phyloP scores from a whole-genome alignment of 2,329 filamentous ascomycete species.

The Pseudogymnoascus sp. region DNA sequence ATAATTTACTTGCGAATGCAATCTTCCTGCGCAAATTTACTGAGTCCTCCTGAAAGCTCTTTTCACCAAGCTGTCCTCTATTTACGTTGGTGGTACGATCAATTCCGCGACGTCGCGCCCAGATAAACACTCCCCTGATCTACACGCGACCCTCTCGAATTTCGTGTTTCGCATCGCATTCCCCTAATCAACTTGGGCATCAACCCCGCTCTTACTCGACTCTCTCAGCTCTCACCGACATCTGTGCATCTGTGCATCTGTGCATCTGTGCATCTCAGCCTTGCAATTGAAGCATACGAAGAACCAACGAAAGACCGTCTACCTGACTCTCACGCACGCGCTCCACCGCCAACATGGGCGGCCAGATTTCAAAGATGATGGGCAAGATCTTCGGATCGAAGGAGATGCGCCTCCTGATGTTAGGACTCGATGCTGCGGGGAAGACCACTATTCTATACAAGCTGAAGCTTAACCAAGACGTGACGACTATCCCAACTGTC shows the following conservation, averaged over 20 bases:
- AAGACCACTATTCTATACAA: slow-evolving; percentile 99
- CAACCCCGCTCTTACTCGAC: slow-evolving; percentile 3
- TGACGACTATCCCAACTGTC: slow-evolving; percentile 96
- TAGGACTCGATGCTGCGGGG: slow-evolving; percentile 93
- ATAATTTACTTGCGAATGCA: slow-evolving; percentile 6
- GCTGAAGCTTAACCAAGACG: slow-evolving; percentile 95
- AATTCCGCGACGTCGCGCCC: background rate
- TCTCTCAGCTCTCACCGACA: background rate
- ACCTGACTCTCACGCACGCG: background rate
- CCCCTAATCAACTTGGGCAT: background rate
- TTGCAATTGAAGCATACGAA: slow-evolving; percentile 3
- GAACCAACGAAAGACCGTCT: background rate
- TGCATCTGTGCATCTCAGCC: background rate
- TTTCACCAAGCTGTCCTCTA: slow-evolving; percentile 1
- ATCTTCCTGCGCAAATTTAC: background rate
- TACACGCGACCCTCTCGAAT: slow-evolving; percentile 7
- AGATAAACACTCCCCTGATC: background rate
- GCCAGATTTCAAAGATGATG: slow-evolving; percentile 91
- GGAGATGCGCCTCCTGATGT: slow-evolving; percentile 98
- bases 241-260: background rate
- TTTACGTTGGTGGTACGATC: background rate
- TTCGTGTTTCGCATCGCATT: slow-evolving; percentile 5
- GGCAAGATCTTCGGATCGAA: slow-evolving; percentile 98
- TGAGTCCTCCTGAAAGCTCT: background rate
- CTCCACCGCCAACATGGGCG: slow-evolving; percentile 63